phyloP scores from a whole-genome alignment of 345 rosid species.

The Populus alba region DNA sequence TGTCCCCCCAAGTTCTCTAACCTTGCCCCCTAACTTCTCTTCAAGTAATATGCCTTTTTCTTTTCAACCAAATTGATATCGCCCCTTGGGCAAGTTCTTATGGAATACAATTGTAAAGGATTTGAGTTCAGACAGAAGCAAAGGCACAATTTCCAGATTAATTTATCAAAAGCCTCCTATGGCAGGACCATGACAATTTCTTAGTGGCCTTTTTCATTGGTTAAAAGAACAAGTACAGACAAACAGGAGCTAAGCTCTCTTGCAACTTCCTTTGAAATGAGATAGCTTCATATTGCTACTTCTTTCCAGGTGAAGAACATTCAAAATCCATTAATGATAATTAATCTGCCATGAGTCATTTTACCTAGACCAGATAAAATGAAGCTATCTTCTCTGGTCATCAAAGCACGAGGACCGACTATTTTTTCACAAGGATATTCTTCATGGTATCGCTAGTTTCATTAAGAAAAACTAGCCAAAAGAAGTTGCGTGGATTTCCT shows the following conservation, averaged over 20 bases:
- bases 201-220: not conserved
- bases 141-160: no score
- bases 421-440: not conserved
- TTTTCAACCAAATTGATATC: no score
- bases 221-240: not conserved
- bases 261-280: not conserved
- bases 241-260: not conserved
- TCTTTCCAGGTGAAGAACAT: not conserved
- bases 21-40: no score
- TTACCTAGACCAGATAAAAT: not conserved
- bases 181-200: no score
- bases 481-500: not conserved
- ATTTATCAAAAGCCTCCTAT: no score
- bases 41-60: no score
- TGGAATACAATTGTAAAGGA: no score
- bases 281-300: not conserved
- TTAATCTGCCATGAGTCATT: not conserved
- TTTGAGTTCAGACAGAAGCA: no score
- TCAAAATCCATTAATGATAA: not conserved
- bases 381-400: not conserved
- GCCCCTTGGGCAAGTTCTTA: no score
- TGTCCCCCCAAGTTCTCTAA: no score
- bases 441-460: not conserved
- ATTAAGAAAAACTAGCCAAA: not conserved
- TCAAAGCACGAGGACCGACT: not conserved